Conservation (phyloP, 2,329 filamentous ascomycete species). For the Scedosporium dehoogii region DNA sequence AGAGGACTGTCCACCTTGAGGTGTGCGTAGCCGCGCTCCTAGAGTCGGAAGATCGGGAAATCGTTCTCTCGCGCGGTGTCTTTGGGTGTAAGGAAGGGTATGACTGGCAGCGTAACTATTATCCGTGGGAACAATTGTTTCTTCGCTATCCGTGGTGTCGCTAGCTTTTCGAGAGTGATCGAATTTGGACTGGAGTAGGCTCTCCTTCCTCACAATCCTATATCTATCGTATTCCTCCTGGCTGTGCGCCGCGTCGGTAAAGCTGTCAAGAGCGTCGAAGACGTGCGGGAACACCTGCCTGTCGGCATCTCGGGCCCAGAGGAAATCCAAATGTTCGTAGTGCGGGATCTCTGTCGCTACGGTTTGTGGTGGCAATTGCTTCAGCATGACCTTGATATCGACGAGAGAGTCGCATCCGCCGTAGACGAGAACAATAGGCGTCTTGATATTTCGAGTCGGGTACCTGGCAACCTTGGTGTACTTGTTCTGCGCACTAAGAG, state of each 20-base stretch:
- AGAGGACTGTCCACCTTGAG: background rate
- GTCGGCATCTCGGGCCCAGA: conserved; percentile 85
- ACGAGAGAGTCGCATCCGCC: conserved; percentile 90
- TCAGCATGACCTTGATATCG: conserved; percentile 86
- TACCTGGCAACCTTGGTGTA: conserved; percentile 97
- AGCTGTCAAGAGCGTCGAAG: conserved; percentile 75
- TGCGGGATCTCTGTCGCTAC: conserved; percentile 79
- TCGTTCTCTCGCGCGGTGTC: conserved; percentile 20
- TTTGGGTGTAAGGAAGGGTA: conserved; percentile 9
- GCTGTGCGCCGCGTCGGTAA: conserved; percentile 47
- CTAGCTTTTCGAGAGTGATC: conserved; percentile 19
- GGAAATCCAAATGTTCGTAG: conserved; percentile 93
- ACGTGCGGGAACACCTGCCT: conserved; percentile 82
- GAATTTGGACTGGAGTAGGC: conserved; percentile 25
- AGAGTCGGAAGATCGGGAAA: background rate
- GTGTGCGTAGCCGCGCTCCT: conserved; percentile 5
- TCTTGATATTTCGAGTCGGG: conserved; percentile 93
- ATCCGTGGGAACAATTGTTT: conserved; percentile 17
- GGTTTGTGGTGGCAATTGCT: conserved; percentile 75
- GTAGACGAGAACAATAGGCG: conserved; percentile 86
- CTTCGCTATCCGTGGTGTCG: conserved; percentile 21
- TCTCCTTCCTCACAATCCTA: conserved; percentile 38
- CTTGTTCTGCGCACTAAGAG: conserved; percentile 60
- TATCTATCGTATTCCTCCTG: conserved; percentile 53
- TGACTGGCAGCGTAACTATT: background rate